A percentile compares a stretch with the other conserved stretches of the same genome.
phyloP scores from a whole-genome alignment of 345 rosid genomes.

The Ceriops decandra region DNA sequence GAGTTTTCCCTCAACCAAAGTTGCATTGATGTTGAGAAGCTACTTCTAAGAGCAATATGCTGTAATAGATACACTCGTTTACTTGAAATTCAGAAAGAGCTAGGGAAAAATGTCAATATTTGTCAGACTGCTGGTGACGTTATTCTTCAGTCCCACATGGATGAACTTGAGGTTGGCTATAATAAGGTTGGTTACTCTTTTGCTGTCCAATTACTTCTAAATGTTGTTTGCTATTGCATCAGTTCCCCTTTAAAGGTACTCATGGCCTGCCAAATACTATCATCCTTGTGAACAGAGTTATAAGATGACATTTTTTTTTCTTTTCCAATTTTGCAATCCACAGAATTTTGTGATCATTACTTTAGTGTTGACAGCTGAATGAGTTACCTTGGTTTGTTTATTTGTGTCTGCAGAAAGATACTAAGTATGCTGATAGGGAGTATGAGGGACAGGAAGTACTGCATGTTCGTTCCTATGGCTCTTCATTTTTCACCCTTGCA shows the following conservation, averaged over 20 bases:
- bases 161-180: conserved; percentile 48
- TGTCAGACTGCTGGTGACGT: conserved; percentile 66
- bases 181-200: conserved; percentile 40
- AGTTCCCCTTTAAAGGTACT: neutral
- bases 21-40: conserved; percentile 86
- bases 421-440: conserved; percentile 35
- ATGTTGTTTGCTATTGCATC: neutral
- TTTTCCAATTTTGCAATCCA: too few relatives aligned
- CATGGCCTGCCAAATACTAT: neutral
- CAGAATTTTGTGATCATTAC: conserved; percentile 8
- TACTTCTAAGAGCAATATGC: conserved; percentile 79
- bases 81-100: conserved; percentile 89
- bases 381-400: conserved; percentile 10
- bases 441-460: conserved; percentile 66
- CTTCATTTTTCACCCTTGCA: conserved; percentile 80
- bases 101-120: conserved; percentile 61
- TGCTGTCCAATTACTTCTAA: neutral
- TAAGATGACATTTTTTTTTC: neutral
- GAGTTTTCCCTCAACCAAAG: conserved; percentile 72
- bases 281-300: neutral
- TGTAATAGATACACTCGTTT: conserved; percentile 90
- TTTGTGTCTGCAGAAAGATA: conserved; percentile 50
- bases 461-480: conserved; percentile 85
- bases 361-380: conserved; percentile 1
- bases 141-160: conserved; percentile 49